Conservation (phyloP, 768 basidiomycete genomes). For the Porpolomopsis calyptriformis region DNA sequence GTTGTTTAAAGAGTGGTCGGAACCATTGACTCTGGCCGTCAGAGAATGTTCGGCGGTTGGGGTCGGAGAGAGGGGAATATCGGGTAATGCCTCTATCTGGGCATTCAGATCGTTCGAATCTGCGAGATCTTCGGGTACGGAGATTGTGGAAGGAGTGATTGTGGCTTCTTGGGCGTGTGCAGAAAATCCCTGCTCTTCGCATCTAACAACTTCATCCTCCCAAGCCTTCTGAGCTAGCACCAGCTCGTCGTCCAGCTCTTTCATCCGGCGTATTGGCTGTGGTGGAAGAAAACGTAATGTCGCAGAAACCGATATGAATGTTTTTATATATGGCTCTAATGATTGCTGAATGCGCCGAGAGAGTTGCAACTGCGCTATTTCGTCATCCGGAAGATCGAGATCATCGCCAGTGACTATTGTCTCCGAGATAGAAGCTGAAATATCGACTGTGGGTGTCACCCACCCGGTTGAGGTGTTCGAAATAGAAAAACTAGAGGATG, state of each 20-base stretch:
- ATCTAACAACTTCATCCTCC: conserved; percentile 77
- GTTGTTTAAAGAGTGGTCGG: conserved; percentile 33
- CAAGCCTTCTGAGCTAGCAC: conserved; percentile 58
- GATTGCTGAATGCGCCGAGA: conserved; percentile 72
- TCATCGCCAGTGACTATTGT: conserved; percentile 26
- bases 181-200: conserved; percentile 54
- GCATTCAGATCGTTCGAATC: conserved; percentile 47
- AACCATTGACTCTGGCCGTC: conserved; percentile 21
- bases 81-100: conserved; percentile 50
- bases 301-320: conserved; percentile 89
- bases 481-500: conserved; percentile 19
- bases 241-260: conserved; percentile 76
- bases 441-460: conserved; percentile 16
- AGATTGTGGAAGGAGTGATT: conserved; percentile 23
- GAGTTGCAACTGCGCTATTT: conserved; percentile 57
- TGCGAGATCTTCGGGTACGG: conserved; percentile 10
- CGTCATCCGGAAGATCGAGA: conserved; percentile 55
- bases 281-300: conserved; percentile 90
- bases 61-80: conserved; percentile 27
- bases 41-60: conserved; percentile 17
- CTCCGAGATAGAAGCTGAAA: conserved; percentile 7
- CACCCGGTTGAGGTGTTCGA: conserved; percentile 23
- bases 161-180: conserved; percentile 34
- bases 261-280: conserved; percentile 79
- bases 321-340: conserved; percentile 72